Base-by-base conservation (phyloP, 768 basidiomycete genomes). In the Podaxis sp. region DNA sequence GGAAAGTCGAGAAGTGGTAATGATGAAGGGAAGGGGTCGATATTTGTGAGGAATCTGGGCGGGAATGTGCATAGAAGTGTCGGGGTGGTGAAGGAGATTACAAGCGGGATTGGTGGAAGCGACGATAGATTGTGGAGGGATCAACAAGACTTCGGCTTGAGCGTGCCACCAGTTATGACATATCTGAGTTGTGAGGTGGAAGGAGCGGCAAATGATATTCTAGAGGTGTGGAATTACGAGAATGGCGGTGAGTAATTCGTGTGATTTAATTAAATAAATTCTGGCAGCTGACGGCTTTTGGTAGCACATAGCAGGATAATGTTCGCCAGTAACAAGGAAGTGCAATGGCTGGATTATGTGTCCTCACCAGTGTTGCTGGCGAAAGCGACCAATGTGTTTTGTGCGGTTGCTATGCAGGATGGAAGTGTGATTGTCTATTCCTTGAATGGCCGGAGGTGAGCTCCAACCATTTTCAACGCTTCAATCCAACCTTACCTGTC, bases 271-370 rank as follows among this genome's bases (percentile, higher is more conserved):
- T 17, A 53, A 26, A 2, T 6, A 10, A 11, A 60, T 41, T 46
- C 36, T 57, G 48, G 40, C 59, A 26, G 11, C 41, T 56, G 11
- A 49, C 59, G 63, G 48, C 65, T 49, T 41, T 33, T 12, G 58
- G 7, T 62, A 87, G 89, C 82, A n/a, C 79, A 82, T 3, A 82
- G 84, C 17, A 93, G 95, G 68, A 81, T 98, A 15, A 75, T 83
- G 5, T 87, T 87, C 63, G 75, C 84, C 58, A 83, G 78, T 68
- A 81, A 83, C 37, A 87, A 87, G 75, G 84, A 88, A 63, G 89
- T 87, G 11, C 86, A 90, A 58, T 99, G 96, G 95, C 74, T 96
- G 49, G 96, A 98, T 74, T 99, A 91, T 74, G 69, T 96, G 7
- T 86, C 91, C 1, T 85, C 84, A 2, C 87, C 90, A 26, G 86